Conservation (phyloP, 2,329 filamentous ascomycete species). For the Orbilia oligospora region DNA sequence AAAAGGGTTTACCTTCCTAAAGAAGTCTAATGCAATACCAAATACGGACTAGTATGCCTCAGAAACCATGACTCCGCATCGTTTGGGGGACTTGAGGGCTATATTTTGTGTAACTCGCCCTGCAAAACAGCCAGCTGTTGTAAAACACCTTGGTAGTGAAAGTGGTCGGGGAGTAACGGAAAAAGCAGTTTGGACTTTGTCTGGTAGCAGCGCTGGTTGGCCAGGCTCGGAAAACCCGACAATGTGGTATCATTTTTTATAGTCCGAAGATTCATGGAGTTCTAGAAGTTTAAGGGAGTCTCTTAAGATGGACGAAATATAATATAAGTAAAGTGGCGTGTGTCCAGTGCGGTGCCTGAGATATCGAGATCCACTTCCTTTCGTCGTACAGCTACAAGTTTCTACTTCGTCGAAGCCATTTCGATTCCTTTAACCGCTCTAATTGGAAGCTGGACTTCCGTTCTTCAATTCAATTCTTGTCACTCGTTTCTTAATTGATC, state of each 20-base stretch:
- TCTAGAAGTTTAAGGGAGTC: neutral
- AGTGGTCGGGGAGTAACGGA: neutral
- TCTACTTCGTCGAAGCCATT: neutral
- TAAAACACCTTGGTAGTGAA: constrained; percentile 6
- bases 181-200: neutral
- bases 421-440: constrained; percentile 11
- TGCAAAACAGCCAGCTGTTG: neutral
- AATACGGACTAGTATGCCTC: neutral
- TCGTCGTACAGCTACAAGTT: neutral
- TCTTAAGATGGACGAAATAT: neutral
- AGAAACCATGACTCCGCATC: no score
- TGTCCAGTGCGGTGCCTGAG: neutral
- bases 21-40: neutral
- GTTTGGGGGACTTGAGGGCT: no score
- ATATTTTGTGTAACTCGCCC: neutral
- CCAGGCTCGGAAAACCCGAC: neutral
- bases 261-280: neutral
- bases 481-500: constrained; percentile 5
- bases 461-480: neutral
- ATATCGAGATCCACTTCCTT: constrained; percentile 11
- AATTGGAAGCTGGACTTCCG: constrained; percentile 23
- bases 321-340: constrained; percentile 28
- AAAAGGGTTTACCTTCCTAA: neutral
- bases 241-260: neutral
- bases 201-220: neutral